Conservation (phyloP, 306 rosid genomes). For the Glycine latifolia region DNA sequence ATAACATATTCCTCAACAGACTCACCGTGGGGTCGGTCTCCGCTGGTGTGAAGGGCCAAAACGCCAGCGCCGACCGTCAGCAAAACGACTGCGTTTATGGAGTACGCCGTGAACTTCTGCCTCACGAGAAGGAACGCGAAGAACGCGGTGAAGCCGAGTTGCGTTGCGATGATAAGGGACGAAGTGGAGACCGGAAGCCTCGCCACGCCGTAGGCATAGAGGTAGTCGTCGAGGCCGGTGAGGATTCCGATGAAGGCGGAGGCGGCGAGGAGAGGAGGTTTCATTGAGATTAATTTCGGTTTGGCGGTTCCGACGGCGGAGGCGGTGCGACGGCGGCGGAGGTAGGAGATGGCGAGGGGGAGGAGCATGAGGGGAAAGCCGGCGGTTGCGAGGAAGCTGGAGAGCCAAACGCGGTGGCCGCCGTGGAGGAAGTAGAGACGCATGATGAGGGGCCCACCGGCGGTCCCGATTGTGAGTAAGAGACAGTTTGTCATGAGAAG, state of each 20-base stretch:
- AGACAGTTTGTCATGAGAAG: constrained; percentile 58
- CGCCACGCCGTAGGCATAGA: constrained; percentile 73
- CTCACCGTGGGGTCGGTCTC: constrained; percentile 77
- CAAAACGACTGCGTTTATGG: constrained; percentile 68
- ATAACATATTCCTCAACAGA: constrained; percentile 53
- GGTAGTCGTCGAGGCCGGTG: constrained; percentile 70
- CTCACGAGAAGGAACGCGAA: constrained; percentile 57
- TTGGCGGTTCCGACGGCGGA: not conserved
- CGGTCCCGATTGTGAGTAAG: constrained; percentile 54
- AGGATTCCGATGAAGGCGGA: constrained; percentile 58
- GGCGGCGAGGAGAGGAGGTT: constrained; percentile 51
- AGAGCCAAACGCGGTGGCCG: constrained; percentile 80
- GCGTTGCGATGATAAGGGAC: constrained; percentile 64
- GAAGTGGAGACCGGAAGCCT: constrained; percentile 75
- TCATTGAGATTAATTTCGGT: constrained; percentile 44
- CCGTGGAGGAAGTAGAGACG: constrained; percentile 86
- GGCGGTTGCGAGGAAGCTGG: constrained; percentile 67
- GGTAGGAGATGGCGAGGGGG: constrained; percentile 60
- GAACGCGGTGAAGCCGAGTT: constrained; percentile 75
- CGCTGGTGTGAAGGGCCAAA: constrained; percentile 66
- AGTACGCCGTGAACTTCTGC: constrained; percentile 70
- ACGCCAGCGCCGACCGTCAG: constrained; percentile 69
- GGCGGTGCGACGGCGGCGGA: constrained; percentile 46
- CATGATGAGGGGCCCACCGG: constrained; percentile 72
- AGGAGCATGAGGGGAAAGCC: constrained; percentile 71